Evolutionary conservation across 78 protist species (phyloP), one percentile per base, ranked within the genome.

Genomic region (Dictyostelium citrinum): DNA sequence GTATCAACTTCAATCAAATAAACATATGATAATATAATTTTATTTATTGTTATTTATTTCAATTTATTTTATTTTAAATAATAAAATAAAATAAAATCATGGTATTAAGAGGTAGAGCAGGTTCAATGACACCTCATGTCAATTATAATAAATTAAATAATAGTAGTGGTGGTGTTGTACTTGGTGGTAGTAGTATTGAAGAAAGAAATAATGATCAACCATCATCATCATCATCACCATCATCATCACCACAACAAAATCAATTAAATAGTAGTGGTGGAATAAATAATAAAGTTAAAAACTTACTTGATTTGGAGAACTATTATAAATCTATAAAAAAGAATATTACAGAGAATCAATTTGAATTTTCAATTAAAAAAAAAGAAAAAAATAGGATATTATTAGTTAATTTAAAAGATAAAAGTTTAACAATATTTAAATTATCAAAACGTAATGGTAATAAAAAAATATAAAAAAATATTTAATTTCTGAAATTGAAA

Each of bases 251-350:
- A 7, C 60, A 49, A 16, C 60, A 49, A 49, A 49, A 49, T 16
- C 31, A 61, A 24, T 61, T 61, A 61, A 61, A 10, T 61, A 9
- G 71, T 9, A 61, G 31, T n/a, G 11, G 33, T 60, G 70, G 70
- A n/a, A 60, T 22, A 11, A 27, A 27, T 64, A 64, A 64, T 64
- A 64, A 64, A 64, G 72, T 24, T 64, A 49, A 49, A 49, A 78
- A 78, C 51, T n/a, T 78, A 49, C 16, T 9, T 2, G 83, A 78
- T 49, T 41, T 88, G 24, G 93, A 88, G 35, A 37, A 88, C 46
- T 88, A 88, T 67, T 88, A 88, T 49, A 88, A 88, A 67, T 46
- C 43, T 31, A n/a, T 88, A 17, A 88, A 88, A 33, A 78, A 67
- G 78, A 88, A 45, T 76, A 46, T 88, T 33, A 39, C 80, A 41